Base-by-base conservation (phyloP, 176 grass and related monocot species). In the sorghum (Sorghum bicolor) region DNA sequence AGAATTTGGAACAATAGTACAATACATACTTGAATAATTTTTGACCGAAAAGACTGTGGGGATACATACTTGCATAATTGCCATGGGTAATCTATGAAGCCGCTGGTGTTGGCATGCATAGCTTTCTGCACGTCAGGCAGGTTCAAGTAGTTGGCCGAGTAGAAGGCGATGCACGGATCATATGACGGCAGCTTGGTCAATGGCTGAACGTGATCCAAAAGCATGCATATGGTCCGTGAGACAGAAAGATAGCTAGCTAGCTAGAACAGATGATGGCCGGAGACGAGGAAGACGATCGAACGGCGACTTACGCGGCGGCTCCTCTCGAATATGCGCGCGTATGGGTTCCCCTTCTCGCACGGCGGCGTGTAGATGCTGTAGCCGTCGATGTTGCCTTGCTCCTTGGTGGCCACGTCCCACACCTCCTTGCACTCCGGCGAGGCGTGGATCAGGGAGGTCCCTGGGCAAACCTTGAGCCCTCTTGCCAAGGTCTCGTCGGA, bases 51-150 rank as follows among this genome's bases (percentile, higher is more conserved):
- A n/a, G n/a, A n/a, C n/a, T n/a, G n/a, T n/a, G n/a, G n/a, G n/a
- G n/a, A 22, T 22, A n/a, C 24, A 10, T 40, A 84, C 82, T 2
- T 84, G 82, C 82, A 76, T 16, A 34, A 0, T n/a, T 0, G 1
- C 82, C 82, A 84, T 33, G 41, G 60, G 41, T 84, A 52, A 3
- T 32, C 1, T 8, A 84, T 33, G 12, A 4, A 28, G 5, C 70
- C 71, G 1, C 28, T 55, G 43, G 22, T 30, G 58, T 76, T 84
- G 43, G 82, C 72, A 39, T 67, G 82, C 20, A 84, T n/a, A 5
- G 82, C 82, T 1, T 0, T 76, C 64, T 84, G 82, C 82, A 84
- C 82, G 1, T 84, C 57, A 2, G 72, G 82, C 1, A 15, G 60
- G 40, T 84, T 84, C 25, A 37, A 0, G 48, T 84, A 84, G 0